Evolutionary conservation across 495 filamentous ascomycete genomes (phyloP).

Genomic region (Neurospora sp.): DNA sequence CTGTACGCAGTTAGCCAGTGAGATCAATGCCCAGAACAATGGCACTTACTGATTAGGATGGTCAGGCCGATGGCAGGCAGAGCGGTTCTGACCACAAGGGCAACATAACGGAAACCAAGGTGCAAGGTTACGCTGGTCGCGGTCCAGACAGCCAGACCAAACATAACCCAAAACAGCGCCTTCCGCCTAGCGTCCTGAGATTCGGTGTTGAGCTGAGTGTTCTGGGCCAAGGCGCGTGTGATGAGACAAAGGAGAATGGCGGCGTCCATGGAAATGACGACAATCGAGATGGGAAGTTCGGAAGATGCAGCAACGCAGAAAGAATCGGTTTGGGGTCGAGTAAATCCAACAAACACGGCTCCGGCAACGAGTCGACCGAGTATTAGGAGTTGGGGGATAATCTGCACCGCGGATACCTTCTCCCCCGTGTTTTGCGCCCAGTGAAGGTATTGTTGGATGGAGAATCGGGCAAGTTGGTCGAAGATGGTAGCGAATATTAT

Average conservation of each 20-base stretch:
- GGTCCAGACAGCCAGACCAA: constrained; percentile 40
- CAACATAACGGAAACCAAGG: constrained; percentile 32
- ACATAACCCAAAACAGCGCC: constrained; percentile 28
- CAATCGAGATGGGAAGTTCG: constrained; percentile 31
- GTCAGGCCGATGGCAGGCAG: constrained; percentile 40
- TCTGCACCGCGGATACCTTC: constrained; percentile 16
- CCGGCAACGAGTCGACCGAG: constrained; percentile 37
- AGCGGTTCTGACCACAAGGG: constrained; percentile 35
- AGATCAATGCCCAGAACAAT: neutral
- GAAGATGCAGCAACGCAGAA: constrained; percentile 40
- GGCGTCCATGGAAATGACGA: constrained; percentile 34
- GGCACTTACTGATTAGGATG: constrained; percentile 37
- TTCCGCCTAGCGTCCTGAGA: constrained; percentile 18
- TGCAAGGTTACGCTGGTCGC: constrained; percentile 39
- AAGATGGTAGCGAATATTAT: constrained; percentile 40
- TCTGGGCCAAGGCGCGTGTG: constrained; percentile 21
- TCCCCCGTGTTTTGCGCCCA: constrained; percentile 33
- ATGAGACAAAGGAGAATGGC: constrained; percentile 33
- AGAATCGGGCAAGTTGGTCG: constrained; percentile 42
- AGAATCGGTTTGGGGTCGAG: constrained; percentile 37
- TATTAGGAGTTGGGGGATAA: constrained; percentile 34
- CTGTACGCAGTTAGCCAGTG: constrained; percentile 10
- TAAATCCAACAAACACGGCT: constrained; percentile 39
- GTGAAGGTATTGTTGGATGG: constrained; percentile 41
- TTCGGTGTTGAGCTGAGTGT: constrained; percentile 1